Evolutionary conservation across 2,329 filamentous ascomycete genomes (phyloP), one percentile per base, ranked within the genome.

Genomic region (Fonsecaea multimorphosa): DNA sequence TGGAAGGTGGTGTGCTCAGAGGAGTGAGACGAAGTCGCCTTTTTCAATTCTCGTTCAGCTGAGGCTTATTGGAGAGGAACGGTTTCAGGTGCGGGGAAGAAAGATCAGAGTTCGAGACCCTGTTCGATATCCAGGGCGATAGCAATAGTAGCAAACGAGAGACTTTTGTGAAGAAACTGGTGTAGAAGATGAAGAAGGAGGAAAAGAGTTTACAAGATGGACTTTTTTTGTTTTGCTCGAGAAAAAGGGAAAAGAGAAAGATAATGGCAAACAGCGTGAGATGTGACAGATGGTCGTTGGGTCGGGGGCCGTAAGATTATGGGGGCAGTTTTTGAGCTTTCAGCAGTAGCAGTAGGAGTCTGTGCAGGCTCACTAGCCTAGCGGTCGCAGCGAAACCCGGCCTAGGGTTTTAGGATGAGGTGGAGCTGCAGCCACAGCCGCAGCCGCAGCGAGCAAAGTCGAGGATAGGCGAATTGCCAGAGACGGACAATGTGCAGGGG

Each of bases 241-340:
- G 44, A 24, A 11, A n/a, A 49, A 49, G 11, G 22, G 44, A 49
- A 24, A 11, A 49, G 44, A 11, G 46, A 27, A n/a, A 38, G 46
- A 60, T 60, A 29, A 52, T 38, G 29, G 58, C 44, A 44, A 60
- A 60, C 32, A 49, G 38, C 12, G 58, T 60, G 58, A 52, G 56
- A 58, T 49, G 56, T 49, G 24, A 32, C 38, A 38, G 36, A 36
- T 32, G 29, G 32, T 24, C 34, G 44, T 51, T 38, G 31, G 27
- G 36, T 44, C 58, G 58, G 58, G 38, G 58, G 44, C 44, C 24
- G 58, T 60, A 51, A 60, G 58, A 60, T 60, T 60, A 60, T 60
- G 58, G 58, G 58, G 58, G 27, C 58, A 52, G 44, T 52, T 60
- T 49, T 59, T 9, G 49, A 29, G 31, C 49, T 53, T 49, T 49